Conservation (phyloP, 495 filamentous ascomycete genomes). For the Aspergillus sparsus region DNA sequence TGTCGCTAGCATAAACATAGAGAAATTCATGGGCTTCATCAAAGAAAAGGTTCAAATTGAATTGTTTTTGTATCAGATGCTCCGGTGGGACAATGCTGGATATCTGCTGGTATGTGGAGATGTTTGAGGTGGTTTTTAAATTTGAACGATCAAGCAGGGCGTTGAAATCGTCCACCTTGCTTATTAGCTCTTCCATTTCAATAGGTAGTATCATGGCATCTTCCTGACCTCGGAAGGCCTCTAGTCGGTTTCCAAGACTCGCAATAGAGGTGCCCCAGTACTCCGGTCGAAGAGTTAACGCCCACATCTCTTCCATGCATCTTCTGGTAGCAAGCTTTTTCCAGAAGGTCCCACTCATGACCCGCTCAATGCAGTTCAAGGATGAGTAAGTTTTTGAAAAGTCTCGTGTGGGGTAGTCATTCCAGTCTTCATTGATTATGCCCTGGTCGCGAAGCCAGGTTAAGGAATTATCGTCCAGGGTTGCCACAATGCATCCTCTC, state of each 20-base stretch:
- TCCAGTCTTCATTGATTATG: neutral
- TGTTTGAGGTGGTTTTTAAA: too few species aligned
- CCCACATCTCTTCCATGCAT: neutral
- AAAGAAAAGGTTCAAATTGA: slow-evolving; percentile 15
- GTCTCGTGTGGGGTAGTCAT: slow-evolving; percentile 3
- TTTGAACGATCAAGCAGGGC: neutral
- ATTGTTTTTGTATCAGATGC: neutral
- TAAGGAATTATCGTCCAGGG: neutral
- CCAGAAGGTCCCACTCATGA: slow-evolving; percentile 44
- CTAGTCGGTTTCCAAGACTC: slow-evolving; percentile 8
- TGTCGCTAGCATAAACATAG: slow-evolving; percentile 11
- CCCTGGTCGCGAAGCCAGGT: neutral
- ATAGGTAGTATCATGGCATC: slow-evolving; percentile 7
- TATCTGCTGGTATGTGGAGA: neutral
- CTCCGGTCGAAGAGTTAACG: neutral
- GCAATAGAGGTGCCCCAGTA: slow-evolving; percentile 9
- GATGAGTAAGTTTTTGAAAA: slow-evolving; percentile 8
- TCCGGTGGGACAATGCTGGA: too few species aligned
- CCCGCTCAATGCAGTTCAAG: slow-evolving; percentile 29
- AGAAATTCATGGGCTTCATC: slow-evolving; percentile 25
- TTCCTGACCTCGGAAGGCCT: slow-evolving; percentile 10
- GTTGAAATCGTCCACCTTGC: slow-evolving; percentile 3
- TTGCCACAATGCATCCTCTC: slow-evolving; percentile 7
- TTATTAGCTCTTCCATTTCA: neutral
- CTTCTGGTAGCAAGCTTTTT: slow-evolving; percentile 5